These are phyloP conservation scores for Boletus rufocinnamomeus DNA, from an alignment of 768 basidiomycete species.

Conservation along the genomic window DNA sequence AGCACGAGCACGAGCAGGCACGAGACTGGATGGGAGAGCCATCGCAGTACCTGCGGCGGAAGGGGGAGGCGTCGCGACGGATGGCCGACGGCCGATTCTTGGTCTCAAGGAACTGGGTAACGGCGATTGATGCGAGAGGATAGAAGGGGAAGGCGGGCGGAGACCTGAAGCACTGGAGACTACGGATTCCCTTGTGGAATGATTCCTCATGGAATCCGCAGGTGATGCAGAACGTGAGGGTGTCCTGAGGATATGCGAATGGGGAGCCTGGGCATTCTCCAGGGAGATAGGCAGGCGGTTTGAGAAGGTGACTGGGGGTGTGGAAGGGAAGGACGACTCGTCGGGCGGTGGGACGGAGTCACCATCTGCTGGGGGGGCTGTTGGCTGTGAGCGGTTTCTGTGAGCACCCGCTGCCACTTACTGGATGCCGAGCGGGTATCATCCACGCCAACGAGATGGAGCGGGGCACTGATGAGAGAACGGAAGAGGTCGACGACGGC, in stretches of 20 bases:
- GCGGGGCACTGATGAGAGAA: conserved; percentile 43
- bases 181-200: conserved; percentile 29
- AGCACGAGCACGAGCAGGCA: conserved; percentile 25
- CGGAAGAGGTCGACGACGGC: conserved; percentile 65
- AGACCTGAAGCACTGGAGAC: conserved; percentile 15
- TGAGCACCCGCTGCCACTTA: conserved; percentile 23
- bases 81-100: conserved; percentile 43
- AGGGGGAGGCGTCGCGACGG: conserved; percentile 42
- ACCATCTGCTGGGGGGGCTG: conserved; percentile 19
- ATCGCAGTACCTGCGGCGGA: conserved; percentile 28
- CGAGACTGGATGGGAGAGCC: conserved; percentile 27
- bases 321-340: conserved; percentile 2
- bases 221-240: conserved; percentile 47
- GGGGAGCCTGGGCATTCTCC: conserved; percentile 27
- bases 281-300: conserved; percentile 9
- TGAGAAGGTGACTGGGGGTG: conserved; percentile 5
- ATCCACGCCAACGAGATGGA: conserved; percentile 62
- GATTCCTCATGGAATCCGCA: conserved; percentile 29
- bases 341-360: conserved; percentile 5
- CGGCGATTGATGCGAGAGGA: conserved; percentile 22
- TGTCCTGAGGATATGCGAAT: conserved; percentile 28
- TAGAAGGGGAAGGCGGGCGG: conserved; percentile 29
- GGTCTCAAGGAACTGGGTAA: conserved; percentile 37
- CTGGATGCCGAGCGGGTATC: conserved; percentile 35
- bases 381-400: conserved; percentile 9